These are phyloP conservation scores for Sphaceloma murrayae DNA, from an alignment of 2,329 filamentous ascomycete species.

Conservation along the genomic window DNA sequence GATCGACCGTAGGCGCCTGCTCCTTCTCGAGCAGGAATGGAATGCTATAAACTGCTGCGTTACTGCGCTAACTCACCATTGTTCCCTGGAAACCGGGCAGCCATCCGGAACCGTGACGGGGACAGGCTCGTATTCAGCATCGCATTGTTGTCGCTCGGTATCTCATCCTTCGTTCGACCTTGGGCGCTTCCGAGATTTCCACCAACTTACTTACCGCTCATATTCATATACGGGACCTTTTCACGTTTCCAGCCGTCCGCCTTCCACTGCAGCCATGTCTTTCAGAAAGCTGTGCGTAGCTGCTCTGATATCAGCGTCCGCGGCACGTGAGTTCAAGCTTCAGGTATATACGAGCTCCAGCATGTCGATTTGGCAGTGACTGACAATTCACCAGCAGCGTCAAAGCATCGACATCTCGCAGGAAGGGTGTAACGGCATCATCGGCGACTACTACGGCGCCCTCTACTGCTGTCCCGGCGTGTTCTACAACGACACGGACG, in stretches of 20 bases:
- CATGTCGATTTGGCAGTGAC: no score
- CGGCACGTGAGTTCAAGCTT: no score
- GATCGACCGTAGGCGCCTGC: constrained; percentile 1
- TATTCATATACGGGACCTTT: no score
- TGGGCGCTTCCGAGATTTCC: not conserved
- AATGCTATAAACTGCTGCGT: constrained; percentile 15
- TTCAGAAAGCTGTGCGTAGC: constrained; percentile 6
- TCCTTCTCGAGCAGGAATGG: not conserved
- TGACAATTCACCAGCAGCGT: not conserved
- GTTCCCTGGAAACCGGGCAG: constrained; percentile 4
- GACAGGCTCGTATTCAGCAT: constrained; percentile 10
- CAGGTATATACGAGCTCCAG: no score
- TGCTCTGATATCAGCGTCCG: constrained; percentile 5
- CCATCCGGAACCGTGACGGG: not conserved
- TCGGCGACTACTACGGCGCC: constrained; percentile 6
- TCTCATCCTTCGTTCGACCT: not conserved
- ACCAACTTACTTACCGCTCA: not conserved
- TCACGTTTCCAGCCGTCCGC: no score
- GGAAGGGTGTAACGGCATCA: constrained; percentile 11
- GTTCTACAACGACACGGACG: constrained; percentile 3
- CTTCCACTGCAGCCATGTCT: not conserved
- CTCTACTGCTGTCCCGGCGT: constrained; percentile 15
- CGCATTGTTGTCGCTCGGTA: no score
- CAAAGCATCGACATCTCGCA: constrained; percentile 11
- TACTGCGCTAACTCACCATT: no score